phyloP scores from a whole-genome alignment of 148 eudicot species.

The Polygonum aviculare region DNA sequence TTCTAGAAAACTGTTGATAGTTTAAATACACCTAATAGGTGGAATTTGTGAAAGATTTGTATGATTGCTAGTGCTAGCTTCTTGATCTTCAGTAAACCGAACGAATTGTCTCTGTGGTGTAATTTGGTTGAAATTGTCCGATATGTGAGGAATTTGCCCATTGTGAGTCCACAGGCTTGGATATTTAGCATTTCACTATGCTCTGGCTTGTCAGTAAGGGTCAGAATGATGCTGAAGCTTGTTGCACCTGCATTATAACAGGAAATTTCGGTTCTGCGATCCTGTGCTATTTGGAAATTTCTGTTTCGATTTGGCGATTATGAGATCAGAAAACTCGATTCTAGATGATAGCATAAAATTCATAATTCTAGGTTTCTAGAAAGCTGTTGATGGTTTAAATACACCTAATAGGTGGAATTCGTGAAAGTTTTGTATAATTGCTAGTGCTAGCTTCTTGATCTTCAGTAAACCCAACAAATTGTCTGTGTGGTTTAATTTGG shows the following conservation, averaged over 20 bases:
- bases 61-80: neutral
- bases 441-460: neutral
- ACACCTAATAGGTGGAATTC: neutral
- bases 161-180: neutral
- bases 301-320: too few relatives aligned
- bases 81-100: neutral
- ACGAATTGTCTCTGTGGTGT: neutral
- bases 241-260: conserved; percentile 6
- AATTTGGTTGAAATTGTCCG: neutral
- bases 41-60: neutral
- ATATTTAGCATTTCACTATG: neutral
- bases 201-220: neutral
- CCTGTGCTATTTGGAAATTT: too few relatives aligned
- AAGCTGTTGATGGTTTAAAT: too few relatives aligned
- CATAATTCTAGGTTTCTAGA: too few relatives aligned
- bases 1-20: too few relatives aligned
- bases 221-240: neutral
- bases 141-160: neutral
- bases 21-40: neutral
- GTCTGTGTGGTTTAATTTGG: neutral
- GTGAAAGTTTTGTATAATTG: neutral
- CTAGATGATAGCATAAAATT: neutral
- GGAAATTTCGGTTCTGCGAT: too few relatives aligned
- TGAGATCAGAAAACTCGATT: neutral
- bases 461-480: neutral